Evolutionary conservation across 2,329 filamentous ascomycete genomes (phyloP), one percentile per base, ranked within the genome.

Genomic region (Rhinocladiella similis): DNA sequence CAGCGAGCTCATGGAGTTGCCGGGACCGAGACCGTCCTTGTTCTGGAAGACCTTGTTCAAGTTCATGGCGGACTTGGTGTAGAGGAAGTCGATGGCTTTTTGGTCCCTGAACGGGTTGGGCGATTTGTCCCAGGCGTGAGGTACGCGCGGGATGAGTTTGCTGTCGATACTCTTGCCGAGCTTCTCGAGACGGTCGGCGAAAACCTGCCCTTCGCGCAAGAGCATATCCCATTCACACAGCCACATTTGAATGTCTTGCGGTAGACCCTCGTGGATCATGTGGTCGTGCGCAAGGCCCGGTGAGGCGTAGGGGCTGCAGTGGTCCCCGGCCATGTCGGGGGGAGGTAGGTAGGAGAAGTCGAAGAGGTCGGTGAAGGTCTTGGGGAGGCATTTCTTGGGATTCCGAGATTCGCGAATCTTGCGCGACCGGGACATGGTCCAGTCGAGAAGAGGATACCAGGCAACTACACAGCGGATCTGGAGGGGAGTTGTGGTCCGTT

Each of bases 191-290:
- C 73, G 69, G 12, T 73, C 68, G 43, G 75, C 71, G 51, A 79
- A 78, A 1, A 62, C 58, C 59, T 77, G 72, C 5, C 82, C 84
- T 67, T 87, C 84, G 13, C 79, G 77, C n/a, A 85, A 73, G 13
- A 87, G 72, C 83, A 86, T 86, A 66, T 87, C 84, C 80, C 81
- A 86, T 67, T 87, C 84, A 67, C 84, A 86, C 42, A 83, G 80
- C 66, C 82, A 83, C 62, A 86, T 70, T 55, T 84, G 82, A 46
- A 86, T 79, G 56, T 85, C 79, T n/a, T 80, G 73, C 0, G 84
- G 84, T 1, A 87, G 68, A 1, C 75, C 76, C 19, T 77, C 75
- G 25, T 69, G 65, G n/a, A 87, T 75, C 65, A 83, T 77, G 25
- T 75, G 69, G 18, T 79, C 75, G 0, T 80, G 74, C 1, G 84